Conservation (phyloP, 2,329 filamentous ascomycete genomes). For the Coniochaeta pulveracea region DNA sequence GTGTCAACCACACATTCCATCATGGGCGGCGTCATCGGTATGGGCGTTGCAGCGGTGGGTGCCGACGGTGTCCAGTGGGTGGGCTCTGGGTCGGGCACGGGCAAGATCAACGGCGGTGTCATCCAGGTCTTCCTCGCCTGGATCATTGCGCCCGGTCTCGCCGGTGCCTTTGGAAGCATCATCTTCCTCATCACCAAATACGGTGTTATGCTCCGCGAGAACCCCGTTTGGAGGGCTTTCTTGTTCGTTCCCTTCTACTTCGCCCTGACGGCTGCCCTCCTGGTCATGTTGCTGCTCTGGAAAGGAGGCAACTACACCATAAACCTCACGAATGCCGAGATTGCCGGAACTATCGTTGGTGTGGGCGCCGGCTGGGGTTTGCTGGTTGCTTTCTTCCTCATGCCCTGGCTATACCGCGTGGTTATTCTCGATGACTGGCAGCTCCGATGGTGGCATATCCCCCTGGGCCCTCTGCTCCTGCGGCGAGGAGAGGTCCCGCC, state of each 20-base stretch:
- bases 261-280: conserved; percentile 38
- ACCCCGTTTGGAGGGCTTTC: conserved; percentile 41
- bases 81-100: conserved; percentile 25
- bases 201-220: conserved; percentile 38
- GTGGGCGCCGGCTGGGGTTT: conserved; percentile 36
- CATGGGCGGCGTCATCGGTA: conserved; percentile 47
- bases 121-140: conserved; percentile 50
- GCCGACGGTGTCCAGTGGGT: conserved; percentile 40
- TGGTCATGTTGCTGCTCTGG: conserved; percentile 51
- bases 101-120: conserved; percentile 34
- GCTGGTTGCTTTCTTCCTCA: conserved; percentile 39
- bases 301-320: conserved; percentile 35
- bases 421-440: conserved; percentile 51
- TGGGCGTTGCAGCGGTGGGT: conserved; percentile 45
- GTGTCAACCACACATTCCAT: conserved; percentile 53
- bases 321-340: conserved; percentile 33
- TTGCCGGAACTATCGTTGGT: conserved; percentile 42
- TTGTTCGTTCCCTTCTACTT: conserved; percentile 45
- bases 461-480: conserved; percentile 41
- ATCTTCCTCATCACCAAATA: conserved; percentile 48
- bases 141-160: conserved; percentile 46
- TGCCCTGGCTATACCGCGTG: conserved; percentile 47
- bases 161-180: conserved; percentile 38
- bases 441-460: conserved; percentile 41
- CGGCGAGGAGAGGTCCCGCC: conserved; percentile 26